Percentiles rank a stretch among this genome's conserved stretches.
These are phyloP conservation scores for Claviceps capensis DNA, from an alignment of 2,329 filamentous ascomycete species.

Conservation along the genomic window DNA sequence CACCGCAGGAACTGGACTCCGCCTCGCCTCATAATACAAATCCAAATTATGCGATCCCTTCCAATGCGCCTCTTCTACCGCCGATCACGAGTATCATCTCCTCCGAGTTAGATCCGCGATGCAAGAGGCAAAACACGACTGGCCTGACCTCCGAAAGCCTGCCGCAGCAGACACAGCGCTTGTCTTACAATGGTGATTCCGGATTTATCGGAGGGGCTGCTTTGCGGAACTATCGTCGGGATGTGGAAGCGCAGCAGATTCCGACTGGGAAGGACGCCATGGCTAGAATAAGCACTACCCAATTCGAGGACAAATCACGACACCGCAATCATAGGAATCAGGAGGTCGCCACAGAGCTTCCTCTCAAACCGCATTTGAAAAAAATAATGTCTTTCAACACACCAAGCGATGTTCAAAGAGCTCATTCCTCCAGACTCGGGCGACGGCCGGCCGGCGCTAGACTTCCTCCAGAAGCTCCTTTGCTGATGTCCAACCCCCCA, in stretches of 20 bases:
- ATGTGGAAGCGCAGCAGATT: conserved; percentile 12
- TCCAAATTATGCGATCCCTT: conserved; percentile 20
- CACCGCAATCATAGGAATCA: conserved; percentile 1
- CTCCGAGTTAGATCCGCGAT: conserved; percentile 17
- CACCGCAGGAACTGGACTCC: conserved; percentile 27
- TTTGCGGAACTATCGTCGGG: conserved; percentile 35
- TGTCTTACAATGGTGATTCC: conserved; percentile 23
- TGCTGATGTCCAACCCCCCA: conserved; percentile 11
- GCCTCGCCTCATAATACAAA: conserved; percentile 21
- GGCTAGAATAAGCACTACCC: background rate
- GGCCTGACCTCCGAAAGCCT: conserved; percentile 11
- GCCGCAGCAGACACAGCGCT: conserved; percentile 16
- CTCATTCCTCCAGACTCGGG: conserved; percentile 16
- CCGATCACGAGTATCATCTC: conserved; percentile 37
- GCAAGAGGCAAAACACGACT: conserved; percentile 9
- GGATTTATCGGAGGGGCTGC: conserved; percentile 43
- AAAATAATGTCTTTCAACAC: conserved; percentile 31
- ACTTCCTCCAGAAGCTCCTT: conserved; percentile 24
- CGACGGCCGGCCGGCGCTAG: conserved; percentile 30
- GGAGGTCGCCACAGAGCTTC: conserved; percentile 18
- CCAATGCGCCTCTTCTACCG: conserved; percentile 33
- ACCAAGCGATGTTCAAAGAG: conserved; percentile 33
- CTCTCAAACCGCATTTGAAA: conserved; percentile 18
- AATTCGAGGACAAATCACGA: conserved; percentile 4
- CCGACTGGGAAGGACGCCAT: background rate